Evolutionary conservation across 108 stramenopile species (phyloP).

Genomic region (Pelagomonas calceolata): DNA sequence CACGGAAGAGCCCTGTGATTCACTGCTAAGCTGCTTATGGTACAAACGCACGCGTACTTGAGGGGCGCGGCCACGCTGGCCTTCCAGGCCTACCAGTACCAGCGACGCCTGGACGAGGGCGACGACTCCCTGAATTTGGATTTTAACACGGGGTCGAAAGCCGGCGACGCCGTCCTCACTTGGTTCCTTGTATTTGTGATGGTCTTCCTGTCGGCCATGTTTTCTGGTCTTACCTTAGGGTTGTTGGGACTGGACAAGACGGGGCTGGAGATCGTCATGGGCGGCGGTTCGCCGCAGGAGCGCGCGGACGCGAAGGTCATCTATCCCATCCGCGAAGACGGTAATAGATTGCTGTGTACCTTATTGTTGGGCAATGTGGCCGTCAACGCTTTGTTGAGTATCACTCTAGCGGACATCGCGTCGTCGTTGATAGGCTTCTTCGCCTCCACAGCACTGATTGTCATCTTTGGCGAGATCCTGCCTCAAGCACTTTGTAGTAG

Average conservation of each 20-base stretch:
- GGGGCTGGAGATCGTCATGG: slow-evolving; percentile 69
- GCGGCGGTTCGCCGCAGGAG: background rate
- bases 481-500: slow-evolving; percentile 89
- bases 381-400: slow-evolving; percentile 85
- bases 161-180: background rate
- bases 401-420: slow-evolving; percentile 74
- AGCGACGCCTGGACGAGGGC: too few species aligned
- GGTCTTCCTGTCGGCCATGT: slow-evolving; percentile 59
- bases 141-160: background rate
- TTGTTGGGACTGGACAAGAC: slow-evolving; percentile 87
- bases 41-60: too few species aligned
- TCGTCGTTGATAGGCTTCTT: slow-evolving; percentile 77
- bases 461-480: slow-evolving; percentile 94
- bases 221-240: slow-evolving; percentile 83
- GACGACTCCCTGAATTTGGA: background rate
- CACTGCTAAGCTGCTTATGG: too few species aligned
- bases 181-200: slow-evolving; percentile 14
- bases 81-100: too few species aligned
- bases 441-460: slow-evolving; percentile 63
- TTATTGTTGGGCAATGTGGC: slow-evolving; percentile 91
- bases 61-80: too few species aligned
- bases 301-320: too few species aligned
- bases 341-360: slow-evolving; percentile 91
- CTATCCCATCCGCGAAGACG: slow-evolving; percentile 55
- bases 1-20: too few species aligned